phyloP scores from a whole-genome alignment of 208 protist species.

The Leishmania arabica region DNA sequence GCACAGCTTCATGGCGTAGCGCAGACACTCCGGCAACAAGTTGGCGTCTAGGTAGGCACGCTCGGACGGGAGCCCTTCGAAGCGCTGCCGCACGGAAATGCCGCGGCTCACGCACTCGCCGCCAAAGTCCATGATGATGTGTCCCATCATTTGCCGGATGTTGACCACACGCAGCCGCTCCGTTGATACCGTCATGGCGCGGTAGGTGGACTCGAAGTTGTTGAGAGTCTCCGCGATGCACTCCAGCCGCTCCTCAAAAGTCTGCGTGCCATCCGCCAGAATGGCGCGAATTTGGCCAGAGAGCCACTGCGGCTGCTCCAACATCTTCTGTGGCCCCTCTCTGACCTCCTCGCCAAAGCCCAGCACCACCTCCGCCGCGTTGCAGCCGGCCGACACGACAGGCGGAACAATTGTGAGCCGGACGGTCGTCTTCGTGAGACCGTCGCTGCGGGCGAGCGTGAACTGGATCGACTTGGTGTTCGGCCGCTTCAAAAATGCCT shows the following conservation, averaged over 20 bases:
- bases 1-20: constrained; percentile 71
- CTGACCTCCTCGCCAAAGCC: constrained; percentile 64
- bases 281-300: constrained; percentile 59
- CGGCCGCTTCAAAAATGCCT: constrained; percentile 43
- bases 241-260: constrained; percentile 64
- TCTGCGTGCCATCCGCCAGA: constrained; percentile 48
- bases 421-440: constrained; percentile 69
- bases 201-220: constrained; percentile 74
- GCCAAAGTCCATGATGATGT: constrained; percentile 86
- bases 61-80: constrained; percentile 65
- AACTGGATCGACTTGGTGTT: constrained; percentile 34
- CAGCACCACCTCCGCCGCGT: constrained; percentile 69
- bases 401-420: constrained; percentile 62
- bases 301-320: constrained; percentile 75
- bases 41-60: constrained; percentile 67
- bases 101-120: constrained; percentile 66
- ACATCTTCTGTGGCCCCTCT: constrained; percentile 38
- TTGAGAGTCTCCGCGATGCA: constrained; percentile 56
- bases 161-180: constrained; percentile 76
- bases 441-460: constrained; percentile 76
- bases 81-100: constrained; percentile 68
- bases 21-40: constrained; percentile 75
- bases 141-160: constrained; percentile 80
- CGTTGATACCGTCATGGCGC: constrained; percentile 72
- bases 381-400: constrained; percentile 48